These are phyloP conservation scores for Populus ilicifolia DNA, from an alignment of 345 rosid species.

Conservation along the genomic window DNA sequence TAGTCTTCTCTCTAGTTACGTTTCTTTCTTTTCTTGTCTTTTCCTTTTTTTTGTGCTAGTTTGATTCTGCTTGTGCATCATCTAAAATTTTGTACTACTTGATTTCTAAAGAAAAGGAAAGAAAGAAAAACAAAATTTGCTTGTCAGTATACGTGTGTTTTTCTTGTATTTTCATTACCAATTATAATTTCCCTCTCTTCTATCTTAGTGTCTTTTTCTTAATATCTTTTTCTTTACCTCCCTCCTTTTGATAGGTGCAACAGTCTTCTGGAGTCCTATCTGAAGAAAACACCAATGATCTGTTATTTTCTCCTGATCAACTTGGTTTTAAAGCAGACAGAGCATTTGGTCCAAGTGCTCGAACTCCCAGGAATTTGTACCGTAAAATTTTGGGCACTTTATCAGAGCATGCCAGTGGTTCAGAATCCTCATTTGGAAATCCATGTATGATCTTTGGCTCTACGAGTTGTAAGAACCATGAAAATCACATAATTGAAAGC, in stretches of 20 bases:
- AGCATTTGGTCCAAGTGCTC: slow-evolving; percentile 29
- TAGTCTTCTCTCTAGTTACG: too few relatives aligned
- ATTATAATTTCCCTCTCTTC: background rate
- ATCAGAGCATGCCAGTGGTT: slow-evolving; percentile 31
- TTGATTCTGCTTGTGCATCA: too few relatives aligned
- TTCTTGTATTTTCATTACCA: too few relatives aligned
- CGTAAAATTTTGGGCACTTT: slow-evolving; percentile 36
- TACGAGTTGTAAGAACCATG: slow-evolving; percentile 5
- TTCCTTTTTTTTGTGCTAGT: background rate
- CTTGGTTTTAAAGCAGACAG: slow-evolving; percentile 37
- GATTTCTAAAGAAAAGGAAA: too few relatives aligned
- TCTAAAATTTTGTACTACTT: too few relatives aligned
- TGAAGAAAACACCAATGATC: slow-evolving; percentile 52
- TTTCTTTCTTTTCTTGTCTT: background rate
- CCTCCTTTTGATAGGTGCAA: slow-evolving; percentile 35
- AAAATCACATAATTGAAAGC: slow-evolving; percentile 34
- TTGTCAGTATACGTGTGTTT: too few relatives aligned
- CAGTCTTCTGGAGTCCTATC: slow-evolving; percentile 48
- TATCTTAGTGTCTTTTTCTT: background rate
- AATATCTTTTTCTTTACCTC: background rate
- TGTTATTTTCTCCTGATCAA: slow-evolving; percentile 57
- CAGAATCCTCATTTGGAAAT: slow-evolving; percentile 46
- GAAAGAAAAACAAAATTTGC: too few relatives aligned
- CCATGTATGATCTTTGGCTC: slow-evolving; percentile 7
- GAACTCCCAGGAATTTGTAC: slow-evolving; percentile 51